Conservation (phyloP, 1,284 basidiomycete species). For the Leucoagaricus sp. region DNA sequence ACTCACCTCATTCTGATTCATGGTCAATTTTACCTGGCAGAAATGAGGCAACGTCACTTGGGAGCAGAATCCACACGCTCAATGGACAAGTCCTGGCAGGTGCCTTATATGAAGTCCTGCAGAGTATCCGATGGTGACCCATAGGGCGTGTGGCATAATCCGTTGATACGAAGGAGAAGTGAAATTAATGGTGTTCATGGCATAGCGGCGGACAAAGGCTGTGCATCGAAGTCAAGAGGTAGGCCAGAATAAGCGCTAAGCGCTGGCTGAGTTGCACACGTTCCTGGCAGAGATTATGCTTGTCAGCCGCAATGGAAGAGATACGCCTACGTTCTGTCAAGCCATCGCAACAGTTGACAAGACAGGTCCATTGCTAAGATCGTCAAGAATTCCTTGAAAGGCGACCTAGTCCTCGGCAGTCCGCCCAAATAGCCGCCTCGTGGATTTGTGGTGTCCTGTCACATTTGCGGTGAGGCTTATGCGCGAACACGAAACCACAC, state of each 20-base stretch:
- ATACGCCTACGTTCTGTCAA: background rate
- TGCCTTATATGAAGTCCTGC: background rate
- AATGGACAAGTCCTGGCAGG: background rate
- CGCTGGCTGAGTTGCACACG: background rate
- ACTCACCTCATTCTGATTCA: constrained; percentile 3
- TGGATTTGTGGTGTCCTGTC: background rate
- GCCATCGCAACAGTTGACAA: background rate
- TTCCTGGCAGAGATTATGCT: background rate
- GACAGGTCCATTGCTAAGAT: no score
- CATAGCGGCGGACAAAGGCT: background rate
- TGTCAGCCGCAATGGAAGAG: background rate
- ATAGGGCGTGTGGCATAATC: background rate
- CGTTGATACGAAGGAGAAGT: background rate
- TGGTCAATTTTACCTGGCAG: background rate
- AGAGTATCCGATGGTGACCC: background rate
- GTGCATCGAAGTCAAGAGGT: no score
- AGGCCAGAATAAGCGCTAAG: no score
- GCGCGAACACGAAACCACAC: no score
- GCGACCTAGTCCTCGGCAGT: background rate
- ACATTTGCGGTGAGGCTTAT: background rate
- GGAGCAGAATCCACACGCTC: background rate
- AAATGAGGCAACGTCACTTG: background rate
- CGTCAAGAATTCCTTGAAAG: background rate
- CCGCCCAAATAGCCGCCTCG: background rate
- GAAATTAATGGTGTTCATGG: background rate